A percentile compares a stretch with the other conserved stretches of the same genome.
Evolutionary conservation across 2,329 filamentous ascomycete species (phyloP).

Genomic region (Cordyceps fumosorosea): DNA sequence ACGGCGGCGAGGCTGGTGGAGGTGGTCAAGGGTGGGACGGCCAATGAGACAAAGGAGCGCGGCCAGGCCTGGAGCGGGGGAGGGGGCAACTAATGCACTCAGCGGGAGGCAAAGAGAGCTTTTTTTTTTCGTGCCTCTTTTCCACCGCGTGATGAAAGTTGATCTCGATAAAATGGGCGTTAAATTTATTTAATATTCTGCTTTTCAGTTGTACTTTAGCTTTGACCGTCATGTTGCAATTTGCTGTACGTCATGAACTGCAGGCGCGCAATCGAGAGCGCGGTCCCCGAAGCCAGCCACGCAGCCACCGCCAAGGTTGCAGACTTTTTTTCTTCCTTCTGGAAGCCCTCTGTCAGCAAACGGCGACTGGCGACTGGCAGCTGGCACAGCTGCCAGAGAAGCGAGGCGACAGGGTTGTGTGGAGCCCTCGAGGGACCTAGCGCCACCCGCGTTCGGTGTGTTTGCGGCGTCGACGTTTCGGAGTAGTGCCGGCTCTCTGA

Average conservation of each 20-base stretch:
- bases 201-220: no score
- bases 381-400: not conserved
- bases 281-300: not conserved
- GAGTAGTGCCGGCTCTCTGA: not conserved
- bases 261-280: no score
- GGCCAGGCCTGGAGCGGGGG: not conserved
- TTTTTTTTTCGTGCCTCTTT: not conserved
- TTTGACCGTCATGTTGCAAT: no score
- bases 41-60: not conserved
- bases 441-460: slow-evolving; percentile 8
- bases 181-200: no score
- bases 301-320: not conserved
- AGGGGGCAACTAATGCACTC: not conserved
- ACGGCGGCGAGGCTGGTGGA: not conserved
- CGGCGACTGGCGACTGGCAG: not conserved
- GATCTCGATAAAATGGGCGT: not conserved
- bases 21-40: not conserved
- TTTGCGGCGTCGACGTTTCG: not conserved
- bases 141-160: not conserved
- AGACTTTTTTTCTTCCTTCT: not conserved
- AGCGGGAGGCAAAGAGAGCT: not conserved
- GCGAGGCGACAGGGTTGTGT: not conserved
- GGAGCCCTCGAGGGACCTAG: not conserved
- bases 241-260: no score
- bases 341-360: not conserved